Evolutionary conservation across 306 rosid genomes (phyloP).

Genomic region (Sphenostylis stenocarpa): DNA sequence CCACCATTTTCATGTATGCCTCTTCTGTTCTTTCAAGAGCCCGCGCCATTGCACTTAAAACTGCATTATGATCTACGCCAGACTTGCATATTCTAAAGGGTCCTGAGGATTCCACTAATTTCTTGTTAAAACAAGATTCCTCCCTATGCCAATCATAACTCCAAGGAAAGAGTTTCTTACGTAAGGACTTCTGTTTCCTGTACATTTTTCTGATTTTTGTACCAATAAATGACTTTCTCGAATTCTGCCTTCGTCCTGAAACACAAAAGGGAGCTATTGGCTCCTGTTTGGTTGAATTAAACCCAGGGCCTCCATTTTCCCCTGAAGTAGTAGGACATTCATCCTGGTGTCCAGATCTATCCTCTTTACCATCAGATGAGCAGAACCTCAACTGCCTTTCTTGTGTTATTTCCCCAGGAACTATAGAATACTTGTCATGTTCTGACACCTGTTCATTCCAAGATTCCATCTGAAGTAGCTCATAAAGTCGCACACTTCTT

Average conservation of each 20-base stretch:
- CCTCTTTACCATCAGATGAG: constrained; percentile 34
- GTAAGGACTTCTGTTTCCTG: constrained; percentile 54
- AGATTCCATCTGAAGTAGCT: constrained; percentile 68
- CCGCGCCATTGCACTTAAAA: constrained; percentile 67
- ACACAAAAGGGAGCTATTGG: constrained; percentile 34
- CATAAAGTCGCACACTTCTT: constrained; percentile 63
- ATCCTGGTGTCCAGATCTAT: constrained; percentile 35
- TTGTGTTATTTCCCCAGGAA: constrained; percentile 33
- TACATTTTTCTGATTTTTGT: constrained; percentile 58
- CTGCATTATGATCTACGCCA: constrained; percentile 56
- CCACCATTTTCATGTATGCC: constrained; percentile 64
- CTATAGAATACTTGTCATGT: constrained; percentile 35
- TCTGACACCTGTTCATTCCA: constrained; percentile 49
- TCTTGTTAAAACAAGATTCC: constrained; percentile 43
- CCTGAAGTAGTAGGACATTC: constrained; percentile 67
- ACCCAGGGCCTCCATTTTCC: constrained; percentile 38
- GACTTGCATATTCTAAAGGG: constrained; percentile 64
- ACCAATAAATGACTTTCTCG: constrained; percentile 45
- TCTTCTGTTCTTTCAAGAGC: constrained; percentile 68
- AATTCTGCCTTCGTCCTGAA: constrained; percentile 43
- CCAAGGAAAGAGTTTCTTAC: constrained; percentile 68
- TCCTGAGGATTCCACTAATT: constrained; percentile 44
- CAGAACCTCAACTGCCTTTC: constrained; percentile 32
- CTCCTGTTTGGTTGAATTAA: constrained; percentile 36
- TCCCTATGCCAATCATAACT: constrained; percentile 72